Base-by-base conservation (phyloP, 345 rosid genomes). In the Psidium guajava region DNA sequence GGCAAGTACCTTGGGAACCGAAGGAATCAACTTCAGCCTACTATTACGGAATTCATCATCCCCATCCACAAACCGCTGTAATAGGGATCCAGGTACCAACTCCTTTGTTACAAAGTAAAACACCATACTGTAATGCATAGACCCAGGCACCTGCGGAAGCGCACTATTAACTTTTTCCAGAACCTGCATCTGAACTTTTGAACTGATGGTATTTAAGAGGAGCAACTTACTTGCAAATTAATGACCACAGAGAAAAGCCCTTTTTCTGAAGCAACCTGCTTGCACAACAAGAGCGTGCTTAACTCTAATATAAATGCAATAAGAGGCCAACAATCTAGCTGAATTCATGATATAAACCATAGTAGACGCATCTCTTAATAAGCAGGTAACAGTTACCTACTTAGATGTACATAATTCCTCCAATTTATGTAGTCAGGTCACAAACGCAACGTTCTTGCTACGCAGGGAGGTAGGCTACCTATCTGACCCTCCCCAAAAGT, bases 21-120 rank as follows among this genome's bases (percentile, higher is more conserved):
- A 89, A 54, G 99, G 98, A 87, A 98, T 95, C 87, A 96, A 98
- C 94, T 98, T 98, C 85, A 96, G 87, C 86, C 99, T 95, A 89
- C 98, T 96, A 90, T 98, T 98, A 51, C 98, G 95, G 88, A 98
- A 98, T 88, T 98, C 99, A 88, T 98, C 99, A 85, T 98, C 99
- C 58, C 99, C 99, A 86, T 96, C 98, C 85, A 98, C 95, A 90
- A 98, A 98, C 15, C 97, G 93, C 87, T 98, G 97, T 92, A 98
- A 88, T 86, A 98, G 99, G 13, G 99, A 96, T 55, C 99, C 98
- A 6, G 95, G 89, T 54, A 90, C 88, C 73, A 98, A 85, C 87
- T 91, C 91, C 88, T 90, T 95, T 1, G 94, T 91, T 86, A 98
- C 96, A 90, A 95, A 98, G 86, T 98, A 98, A 86, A 98, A 96